phyloP scores from a whole-genome alignment of 805 yeast species.

The Nakazawaea populi region DNA sequence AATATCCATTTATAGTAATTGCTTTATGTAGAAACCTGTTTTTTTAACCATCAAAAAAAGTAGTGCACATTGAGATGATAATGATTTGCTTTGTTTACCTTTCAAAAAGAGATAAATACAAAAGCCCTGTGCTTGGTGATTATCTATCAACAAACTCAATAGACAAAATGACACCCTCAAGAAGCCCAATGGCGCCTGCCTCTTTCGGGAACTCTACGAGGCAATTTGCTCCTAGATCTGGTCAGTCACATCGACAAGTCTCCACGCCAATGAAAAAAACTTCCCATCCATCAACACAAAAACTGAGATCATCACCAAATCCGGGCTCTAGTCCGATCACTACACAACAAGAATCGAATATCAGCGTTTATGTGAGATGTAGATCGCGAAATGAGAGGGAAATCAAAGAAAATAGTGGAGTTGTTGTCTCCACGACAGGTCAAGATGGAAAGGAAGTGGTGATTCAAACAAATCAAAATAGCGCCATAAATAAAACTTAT shows the following conservation, averaged over 20 bases:
- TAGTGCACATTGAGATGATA: too few species aligned
- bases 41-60: too few species aligned
- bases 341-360: constrained; percentile 31
- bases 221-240: too few species aligned
- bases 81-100: too few species aligned
- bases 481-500: constrained; percentile 43
- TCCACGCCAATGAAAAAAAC: background rate
- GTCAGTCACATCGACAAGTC: background rate
- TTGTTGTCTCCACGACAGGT: constrained; percentile 49
- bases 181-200: too few species aligned
- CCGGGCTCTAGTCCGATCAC: background rate
- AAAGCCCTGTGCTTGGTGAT: too few species aligned
- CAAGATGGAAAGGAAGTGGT: constrained; percentile 42
- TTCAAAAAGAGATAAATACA: too few species aligned
- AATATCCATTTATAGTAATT: background rate
- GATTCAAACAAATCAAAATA: constrained; percentile 34
- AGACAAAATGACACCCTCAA: too few species aligned
- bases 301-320: background rate
- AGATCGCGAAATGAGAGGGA: constrained; percentile 58
- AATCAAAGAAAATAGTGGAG: constrained; percentile 50
- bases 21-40: background rate
- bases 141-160: too few species aligned
- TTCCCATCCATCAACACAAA: background rate
- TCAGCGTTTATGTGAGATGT: constrained; percentile 60
- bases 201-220: too few species aligned